Evolutionary conservation across 129 eudicot species (phyloP).

Genomic region (Chrysanthemum makinoi): DNA sequence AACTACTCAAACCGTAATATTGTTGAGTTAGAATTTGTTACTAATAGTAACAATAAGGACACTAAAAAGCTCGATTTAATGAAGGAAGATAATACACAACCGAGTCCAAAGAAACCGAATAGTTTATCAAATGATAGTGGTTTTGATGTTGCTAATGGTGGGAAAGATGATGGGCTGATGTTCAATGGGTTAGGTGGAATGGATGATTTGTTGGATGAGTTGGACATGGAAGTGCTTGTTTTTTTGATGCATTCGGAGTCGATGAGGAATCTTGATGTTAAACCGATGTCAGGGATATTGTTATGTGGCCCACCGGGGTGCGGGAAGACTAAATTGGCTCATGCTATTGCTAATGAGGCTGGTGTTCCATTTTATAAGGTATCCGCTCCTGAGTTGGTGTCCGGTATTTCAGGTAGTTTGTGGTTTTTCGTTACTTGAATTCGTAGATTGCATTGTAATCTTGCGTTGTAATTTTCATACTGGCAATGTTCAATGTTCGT

Average conservation of each 20-base stretch:
- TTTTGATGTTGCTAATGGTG: constrained; percentile 1
- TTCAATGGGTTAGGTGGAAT: constrained; percentile 93
- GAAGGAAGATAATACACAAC: too few species aligned
- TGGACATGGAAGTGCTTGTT: constrained; percentile 74
- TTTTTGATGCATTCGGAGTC: constrained; percentile 64
- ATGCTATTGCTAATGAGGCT: constrained; percentile 93
- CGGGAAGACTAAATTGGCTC: constrained; percentile 88
- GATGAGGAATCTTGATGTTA: constrained; percentile 50
- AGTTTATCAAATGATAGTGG: constrained; percentile 22
- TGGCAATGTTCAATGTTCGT: too few species aligned
- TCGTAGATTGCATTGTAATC: too few species aligned
- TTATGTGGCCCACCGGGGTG: constrained; percentile 96
- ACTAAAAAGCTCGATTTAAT: too few species aligned
- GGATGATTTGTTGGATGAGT: constrained; percentile 58
- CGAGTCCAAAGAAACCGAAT: not conserved
- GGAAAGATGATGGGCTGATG: constrained; percentile 45
- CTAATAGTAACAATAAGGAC: too few species aligned
- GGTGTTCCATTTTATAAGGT: constrained; percentile 80
- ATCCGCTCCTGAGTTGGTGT: constrained; percentile 89
- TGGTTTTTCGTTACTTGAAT: too few species aligned
- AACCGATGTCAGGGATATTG: constrained; percentile 75
- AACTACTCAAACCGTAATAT: too few species aligned
- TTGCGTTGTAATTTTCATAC: too few species aligned
- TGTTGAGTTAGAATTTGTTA: too few species aligned
- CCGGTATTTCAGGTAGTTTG: constrained; percentile 73